These are phyloP conservation scores for Trichosporon sp. DNA, from an alignment of 1,284 basidiomycete genomes.

Conservation along the genomic window DNA sequence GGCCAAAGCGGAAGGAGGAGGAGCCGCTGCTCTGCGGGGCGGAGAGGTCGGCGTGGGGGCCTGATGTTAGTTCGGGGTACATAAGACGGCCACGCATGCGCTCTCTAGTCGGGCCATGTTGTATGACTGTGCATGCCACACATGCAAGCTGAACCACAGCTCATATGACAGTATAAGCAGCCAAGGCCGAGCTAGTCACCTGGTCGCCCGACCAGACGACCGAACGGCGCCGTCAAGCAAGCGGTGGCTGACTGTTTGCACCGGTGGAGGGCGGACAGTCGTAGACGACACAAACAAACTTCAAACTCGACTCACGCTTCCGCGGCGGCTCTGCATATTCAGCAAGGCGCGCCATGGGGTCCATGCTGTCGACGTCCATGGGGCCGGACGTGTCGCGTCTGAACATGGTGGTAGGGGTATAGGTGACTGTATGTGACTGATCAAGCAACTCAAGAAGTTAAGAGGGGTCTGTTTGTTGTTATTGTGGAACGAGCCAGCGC, in stretches of 20 bases:
- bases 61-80: conserved; percentile 20
- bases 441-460: background rate
- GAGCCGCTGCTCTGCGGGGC: conserved; percentile 6
- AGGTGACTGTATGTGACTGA: background rate
- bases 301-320: conserved; percentile 34
- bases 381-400: conserved; percentile 33
- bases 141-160: too few species aligned
- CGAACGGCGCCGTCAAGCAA: too few species aligned
- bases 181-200: too few species aligned
- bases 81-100: background rate
- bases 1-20: conserved; percentile 18
- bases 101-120: too few species aligned
- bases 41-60: conserved; percentile 36
- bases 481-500: background rate
- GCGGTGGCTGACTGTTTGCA: background rate
- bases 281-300: too few species aligned
- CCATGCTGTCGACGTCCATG: conserved; percentile 39
- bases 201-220: too few species aligned
- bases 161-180: too few species aligned
- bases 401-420: conserved; percentile 8
- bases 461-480: background rate
- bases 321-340: conserved; percentile 35
- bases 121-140: background rate
- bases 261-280: background rate
- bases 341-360: conserved; percentile 25